Conservation (phyloP, 371 early-diverging fungal species). For the Antonospora locustae region DNA sequence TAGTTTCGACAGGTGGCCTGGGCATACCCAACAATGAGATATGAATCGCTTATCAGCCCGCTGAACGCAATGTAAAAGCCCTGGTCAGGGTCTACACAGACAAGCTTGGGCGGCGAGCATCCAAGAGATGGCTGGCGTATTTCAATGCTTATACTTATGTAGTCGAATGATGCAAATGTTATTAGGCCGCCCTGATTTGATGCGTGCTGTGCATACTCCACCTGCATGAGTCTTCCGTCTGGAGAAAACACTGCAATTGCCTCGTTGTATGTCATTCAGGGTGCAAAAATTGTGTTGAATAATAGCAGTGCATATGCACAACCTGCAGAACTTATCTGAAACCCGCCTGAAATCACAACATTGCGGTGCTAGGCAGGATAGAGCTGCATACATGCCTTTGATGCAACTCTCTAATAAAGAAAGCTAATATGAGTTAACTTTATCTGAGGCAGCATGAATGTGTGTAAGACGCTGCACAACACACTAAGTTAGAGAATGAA, state of each 20-base stretch:
- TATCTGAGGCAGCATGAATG: too few relatives aligned
- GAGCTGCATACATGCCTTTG: too few relatives aligned
- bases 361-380: too few relatives aligned
- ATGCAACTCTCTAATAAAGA: too few relatives aligned
- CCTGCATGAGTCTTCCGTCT: slow-evolving; percentile 97
- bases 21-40: slow-evolving; percentile 38
- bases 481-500: too few relatives aligned
- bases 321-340: too few relatives aligned
- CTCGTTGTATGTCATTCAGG: slow-evolving; percentile 48
- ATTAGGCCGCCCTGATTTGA: slow-evolving; percentile 75
- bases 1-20: slow-evolving; percentile 36
- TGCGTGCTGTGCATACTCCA: slow-evolving; percentile 97
- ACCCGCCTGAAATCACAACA: too few relatives aligned
- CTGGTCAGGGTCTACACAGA: slow-evolving; percentile 84
- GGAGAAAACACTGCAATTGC: slow-evolving; percentile 96
- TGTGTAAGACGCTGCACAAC: too few relatives aligned
- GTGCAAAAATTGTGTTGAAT: not conserved
- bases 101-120: slow-evolving; percentile 82
- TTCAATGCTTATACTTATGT: slow-evolving; percentile 60
- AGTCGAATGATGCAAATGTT: slow-evolving; percentile 32
- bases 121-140: slow-evolving; percentile 81
- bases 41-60: slow-evolving; percentile 53
- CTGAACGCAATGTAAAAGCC: slow-evolving; percentile 80
- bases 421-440: too few relatives aligned
- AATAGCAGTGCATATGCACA: too few relatives aligned